A percentile compares a stretch with the other conserved stretches of the same genome.
phyloP scores from a whole-genome alignment of 371 early-diverging fungal species.

The Lichtheimia corymbifera region DNA sequence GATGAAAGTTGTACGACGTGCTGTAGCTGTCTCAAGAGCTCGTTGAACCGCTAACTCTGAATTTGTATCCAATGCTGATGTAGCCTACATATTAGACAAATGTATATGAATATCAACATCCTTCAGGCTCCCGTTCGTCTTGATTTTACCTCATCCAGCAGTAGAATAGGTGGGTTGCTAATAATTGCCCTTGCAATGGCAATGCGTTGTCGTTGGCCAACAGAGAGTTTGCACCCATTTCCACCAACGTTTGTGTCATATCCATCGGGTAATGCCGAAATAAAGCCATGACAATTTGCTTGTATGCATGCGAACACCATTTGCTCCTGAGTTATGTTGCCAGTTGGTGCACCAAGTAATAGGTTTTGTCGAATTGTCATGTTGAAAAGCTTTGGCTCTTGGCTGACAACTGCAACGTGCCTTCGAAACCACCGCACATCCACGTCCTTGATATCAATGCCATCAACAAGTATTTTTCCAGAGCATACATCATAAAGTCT shows the following conservation, averaged over 20 bases:
- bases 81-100: constrained; percentile 43
- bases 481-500: constrained; percentile 84
- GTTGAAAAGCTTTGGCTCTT: constrained; percentile 90
- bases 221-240: constrained; percentile 72
- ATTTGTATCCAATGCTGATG: constrained; percentile 75
- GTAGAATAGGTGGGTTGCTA: constrained; percentile 42
- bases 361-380: constrained; percentile 83
- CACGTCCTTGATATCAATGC: constrained; percentile 63
- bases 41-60: constrained; percentile 80
- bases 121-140: background rate
- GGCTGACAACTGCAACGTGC: constrained; percentile 84
- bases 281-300: constrained; percentile 79
- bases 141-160: constrained; percentile 41
- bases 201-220: constrained; percentile 70
- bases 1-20: constrained; percentile 84
- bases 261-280: constrained; percentile 70
- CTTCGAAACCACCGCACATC: constrained; percentile 75
- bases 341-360: constrained; percentile 56
- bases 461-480: constrained; percentile 74
- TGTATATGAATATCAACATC: background rate
- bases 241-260: constrained; percentile 77
- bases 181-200: constrained; percentile 52
- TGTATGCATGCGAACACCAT: constrained; percentile 60
- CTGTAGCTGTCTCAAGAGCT: constrained; percentile 77
- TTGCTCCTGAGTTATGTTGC: constrained; percentile 39